phyloP scores from a whole-genome alignment of 306 rosid species.

The Urtica urens region DNA sequence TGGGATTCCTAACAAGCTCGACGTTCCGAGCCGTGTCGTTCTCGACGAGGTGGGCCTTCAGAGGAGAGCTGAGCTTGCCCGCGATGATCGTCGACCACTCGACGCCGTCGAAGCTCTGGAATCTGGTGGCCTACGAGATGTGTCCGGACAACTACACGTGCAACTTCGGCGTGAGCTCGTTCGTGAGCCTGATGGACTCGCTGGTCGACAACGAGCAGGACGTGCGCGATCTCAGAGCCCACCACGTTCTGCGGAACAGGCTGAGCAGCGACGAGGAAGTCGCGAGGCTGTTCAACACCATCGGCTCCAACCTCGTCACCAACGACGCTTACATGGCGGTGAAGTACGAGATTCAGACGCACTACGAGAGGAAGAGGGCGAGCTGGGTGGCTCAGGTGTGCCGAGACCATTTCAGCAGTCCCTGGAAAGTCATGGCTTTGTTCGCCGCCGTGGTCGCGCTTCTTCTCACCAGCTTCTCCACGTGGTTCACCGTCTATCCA shows the following conservation, averaged over 20 bases:
- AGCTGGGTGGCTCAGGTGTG: slow-evolving; percentile 1
- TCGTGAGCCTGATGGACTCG: slow-evolving; percentile 8
- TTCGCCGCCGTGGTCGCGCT: not conserved
- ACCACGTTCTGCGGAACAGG: not conserved
- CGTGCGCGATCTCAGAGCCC: not conserved
- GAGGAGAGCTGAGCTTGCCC: slow-evolving; percentile 4
- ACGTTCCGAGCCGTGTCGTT: not conserved
- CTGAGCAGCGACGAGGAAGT: slow-evolving; percentile 5
- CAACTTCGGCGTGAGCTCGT: not conserved
- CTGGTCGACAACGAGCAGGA: slow-evolving; percentile 10
- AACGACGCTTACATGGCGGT: not conserved
- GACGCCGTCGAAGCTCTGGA: not conserved
- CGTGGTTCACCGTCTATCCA: not conserved
- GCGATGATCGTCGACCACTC: slow-evolving; percentile 8
- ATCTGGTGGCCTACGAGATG: slow-evolving; percentile 10
- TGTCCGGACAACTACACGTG: slow-evolving; percentile 1
- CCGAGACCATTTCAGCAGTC: slow-evolving; percentile 1
- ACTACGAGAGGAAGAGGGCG: not conserved
- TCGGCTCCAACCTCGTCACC: slow-evolving; percentile 9
- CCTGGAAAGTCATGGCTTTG: not conserved
- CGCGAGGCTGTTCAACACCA: slow-evolving; percentile 4
- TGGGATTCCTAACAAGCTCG: too few species aligned
- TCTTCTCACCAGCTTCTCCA: not conserved
- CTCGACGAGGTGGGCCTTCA: not conserved
- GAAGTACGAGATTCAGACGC: not conserved